phyloP scores from a whole-genome alignment of 1,284 basidiomycete genomes.

The Marasmius tenuissimus region DNA sequence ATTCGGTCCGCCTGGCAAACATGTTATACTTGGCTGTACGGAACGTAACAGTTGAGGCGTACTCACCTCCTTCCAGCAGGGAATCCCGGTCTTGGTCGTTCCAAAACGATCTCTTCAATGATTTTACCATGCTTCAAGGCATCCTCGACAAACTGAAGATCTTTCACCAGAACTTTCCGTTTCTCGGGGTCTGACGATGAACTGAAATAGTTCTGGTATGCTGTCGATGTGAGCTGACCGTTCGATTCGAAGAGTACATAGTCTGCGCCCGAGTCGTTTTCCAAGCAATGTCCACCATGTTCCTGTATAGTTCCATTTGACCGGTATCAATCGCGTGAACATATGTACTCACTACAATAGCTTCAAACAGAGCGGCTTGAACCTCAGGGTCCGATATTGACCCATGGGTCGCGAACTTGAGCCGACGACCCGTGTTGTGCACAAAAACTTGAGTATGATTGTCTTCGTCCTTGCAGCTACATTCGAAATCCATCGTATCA shows the following conservation, averaged over 20 bases:
- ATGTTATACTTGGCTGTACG: background rate
- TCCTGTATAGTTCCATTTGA: background rate
- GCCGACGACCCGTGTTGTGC: background rate
- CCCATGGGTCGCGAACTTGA: constrained; percentile 2
- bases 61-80: constrained; percentile 10
- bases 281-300: constrained; percentile 6
- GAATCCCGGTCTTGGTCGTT: constrained; percentile 8
- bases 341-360: background rate
- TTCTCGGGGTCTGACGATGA: constrained; percentile 3
- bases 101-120: background rate
- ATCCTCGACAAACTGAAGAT: constrained; percentile 7
- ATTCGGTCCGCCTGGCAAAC: constrained; percentile 7
- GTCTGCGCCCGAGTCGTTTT: constrained; percentile 5
- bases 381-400: background rate
- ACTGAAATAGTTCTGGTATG: constrained; percentile 5
- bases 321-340: background rate
- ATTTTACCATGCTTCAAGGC: background rate
- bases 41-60: background rate
- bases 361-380: background rate
- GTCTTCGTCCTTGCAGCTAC: background rate
- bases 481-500: background rate
- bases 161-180: constrained; percentile 5
- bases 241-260: constrained; percentile 4
- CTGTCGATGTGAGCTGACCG: background rate
- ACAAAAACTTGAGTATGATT: background rate